Conservation (phyloP, 2,329 filamentous ascomycete genomes). For the Scolecobasidium constrictum region DNA sequence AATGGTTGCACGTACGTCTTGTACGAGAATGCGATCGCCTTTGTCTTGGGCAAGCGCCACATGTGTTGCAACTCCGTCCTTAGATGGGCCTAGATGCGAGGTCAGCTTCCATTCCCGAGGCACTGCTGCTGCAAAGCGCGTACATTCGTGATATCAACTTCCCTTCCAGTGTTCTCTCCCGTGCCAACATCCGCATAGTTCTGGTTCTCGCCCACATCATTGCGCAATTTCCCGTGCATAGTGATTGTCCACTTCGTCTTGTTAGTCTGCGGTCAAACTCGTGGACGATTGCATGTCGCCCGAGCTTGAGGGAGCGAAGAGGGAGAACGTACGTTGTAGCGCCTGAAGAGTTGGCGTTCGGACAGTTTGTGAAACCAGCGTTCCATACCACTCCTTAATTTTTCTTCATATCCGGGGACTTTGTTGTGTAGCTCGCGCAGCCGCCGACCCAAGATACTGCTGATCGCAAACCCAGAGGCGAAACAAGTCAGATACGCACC, state of each 20-base stretch:
- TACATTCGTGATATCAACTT: not conserved
- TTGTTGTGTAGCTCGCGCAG: constrained; percentile 46
- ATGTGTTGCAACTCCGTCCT: constrained; percentile 51
- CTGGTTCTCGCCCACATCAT: constrained; percentile 14
- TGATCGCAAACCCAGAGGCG: constrained; percentile 46
- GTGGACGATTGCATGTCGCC: not conserved
- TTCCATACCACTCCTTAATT: constrained; percentile 50
- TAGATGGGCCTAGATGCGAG: constrained; percentile 34
- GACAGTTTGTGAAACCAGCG: constrained; percentile 45
- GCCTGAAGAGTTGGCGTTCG: constrained; percentile 41
- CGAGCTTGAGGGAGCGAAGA: too few relatives aligned
- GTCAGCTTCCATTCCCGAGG: constrained; percentile 25
- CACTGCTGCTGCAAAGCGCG: constrained; percentile 18
- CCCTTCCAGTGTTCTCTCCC: not conserved
- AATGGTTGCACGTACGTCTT: constrained; percentile 53
- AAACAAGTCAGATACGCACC: constrained; percentile 46
- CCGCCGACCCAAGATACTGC: constrained; percentile 40
- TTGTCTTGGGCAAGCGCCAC: constrained; percentile 43
- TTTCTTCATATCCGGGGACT: constrained; percentile 45
- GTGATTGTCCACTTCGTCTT: constrained; percentile 30
- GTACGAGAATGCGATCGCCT: constrained; percentile 48
- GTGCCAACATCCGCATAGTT: not conserved
- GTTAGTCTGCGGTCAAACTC: not conserved
- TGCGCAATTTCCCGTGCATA: constrained; percentile 26
- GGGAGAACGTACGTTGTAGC: constrained; percentile 33